phyloP scores from a whole-genome alignment of 2,329 filamentous ascomycete species.

The Monilinia fructicola region DNA sequence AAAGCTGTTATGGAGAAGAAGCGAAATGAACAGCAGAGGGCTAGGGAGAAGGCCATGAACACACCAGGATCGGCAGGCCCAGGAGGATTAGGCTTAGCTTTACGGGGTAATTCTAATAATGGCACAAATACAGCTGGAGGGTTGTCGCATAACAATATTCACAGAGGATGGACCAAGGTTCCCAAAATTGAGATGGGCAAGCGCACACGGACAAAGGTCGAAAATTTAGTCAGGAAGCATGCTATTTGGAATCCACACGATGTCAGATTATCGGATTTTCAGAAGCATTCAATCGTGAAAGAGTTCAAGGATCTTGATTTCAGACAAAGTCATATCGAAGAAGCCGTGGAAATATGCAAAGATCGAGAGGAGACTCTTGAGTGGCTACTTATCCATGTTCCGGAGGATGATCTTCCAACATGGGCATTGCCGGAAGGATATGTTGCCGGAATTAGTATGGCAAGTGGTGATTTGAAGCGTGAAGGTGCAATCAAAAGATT shows the following conservation, averaged over 20 bases:
- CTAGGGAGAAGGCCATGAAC: slow-evolving; percentile 66
- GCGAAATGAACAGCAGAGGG: slow-evolving; percentile 66
- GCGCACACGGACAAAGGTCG: slow-evolving; percentile 74
- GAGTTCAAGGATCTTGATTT: slow-evolving; percentile 82
- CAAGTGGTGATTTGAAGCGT: slow-evolving; percentile 73
- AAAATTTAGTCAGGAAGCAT: slow-evolving; percentile 73
- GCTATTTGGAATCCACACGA: slow-evolving; percentile 85
- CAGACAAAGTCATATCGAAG: slow-evolving; percentile 82
- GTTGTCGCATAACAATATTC: slow-evolving; percentile 42
- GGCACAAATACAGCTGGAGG: slow-evolving; percentile 38
- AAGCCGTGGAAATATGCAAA: slow-evolving; percentile 84
- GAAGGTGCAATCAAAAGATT: slow-evolving; percentile 83
- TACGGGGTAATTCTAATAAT: slow-evolving; percentile 48
- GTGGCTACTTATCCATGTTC: slow-evolving; percentile 95
- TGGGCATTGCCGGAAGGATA: slow-evolving; percentile 94
- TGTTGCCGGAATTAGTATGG: slow-evolving; percentile 83
- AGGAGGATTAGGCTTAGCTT: slow-evolving; percentile 47
- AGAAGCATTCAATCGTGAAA: slow-evolving; percentile 62
- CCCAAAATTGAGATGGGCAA: slow-evolving; percentile 93
- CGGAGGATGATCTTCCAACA: slow-evolving; percentile 89
- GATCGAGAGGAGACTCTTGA: slow-evolving; percentile 90
- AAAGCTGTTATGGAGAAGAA: slow-evolving; percentile 77
- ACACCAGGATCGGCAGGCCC: slow-evolving; percentile 54
- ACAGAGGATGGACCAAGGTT: slow-evolving; percentile 77
- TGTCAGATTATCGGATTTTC: slow-evolving; percentile 59